Percentiles rank a stretch among this genome's conserved stretches.
phyloP scores from a whole-genome alignment of 495 filamentous ascomycete genomes.

The Penicillium cosmopolitanum region DNA sequence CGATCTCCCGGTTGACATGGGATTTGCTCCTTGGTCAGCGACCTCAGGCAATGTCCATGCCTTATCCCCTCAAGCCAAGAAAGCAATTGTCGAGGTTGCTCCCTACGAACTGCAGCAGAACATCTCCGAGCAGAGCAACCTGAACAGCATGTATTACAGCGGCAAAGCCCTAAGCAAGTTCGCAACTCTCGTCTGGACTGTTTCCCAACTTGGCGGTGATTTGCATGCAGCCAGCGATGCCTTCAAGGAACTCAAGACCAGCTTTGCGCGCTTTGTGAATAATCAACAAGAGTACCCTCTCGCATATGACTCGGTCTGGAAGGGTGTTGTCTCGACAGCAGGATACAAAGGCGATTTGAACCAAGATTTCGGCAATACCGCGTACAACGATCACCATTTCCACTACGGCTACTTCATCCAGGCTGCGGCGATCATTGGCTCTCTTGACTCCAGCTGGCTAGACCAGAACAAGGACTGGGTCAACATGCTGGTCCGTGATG shows the following conservation, averaged over 20 bases:
- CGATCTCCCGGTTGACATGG: slow-evolving; percentile 72
- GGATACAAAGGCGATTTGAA: slow-evolving; percentile 75
- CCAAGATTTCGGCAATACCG: slow-evolving; percentile 79
- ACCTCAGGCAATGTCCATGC: slow-evolving; percentile 48
- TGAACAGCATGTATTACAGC: slow-evolving; percentile 93
- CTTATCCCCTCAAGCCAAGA: slow-evolving; percentile 56
- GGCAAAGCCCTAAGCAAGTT: slow-evolving; percentile 94
- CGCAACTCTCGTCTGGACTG: slow-evolving; percentile 69
- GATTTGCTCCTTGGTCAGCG: slow-evolving; percentile 74
- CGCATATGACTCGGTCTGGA: slow-evolving; percentile 83
- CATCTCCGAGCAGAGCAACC: slow-evolving; percentile 68
- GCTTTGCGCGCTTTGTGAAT: slow-evolving; percentile 74
- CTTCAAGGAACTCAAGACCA: slow-evolving; percentile 68
- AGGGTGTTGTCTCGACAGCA: slow-evolving; percentile 80
- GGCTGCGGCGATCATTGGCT: slow-evolving; percentile 80
- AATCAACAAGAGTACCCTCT: slow-evolving; percentile 81
- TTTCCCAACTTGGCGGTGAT: slow-evolving; percentile 68
- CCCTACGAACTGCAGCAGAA: slow-evolving; percentile 71
- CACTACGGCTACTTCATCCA: slow-evolving; percentile 90
- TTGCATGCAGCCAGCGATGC: slow-evolving; percentile 60
- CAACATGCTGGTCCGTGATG: slow-evolving; percentile 76
- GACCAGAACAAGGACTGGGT: slow-evolving; percentile 74
- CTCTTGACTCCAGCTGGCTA: slow-evolving; percentile 80
- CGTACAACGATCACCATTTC: slow-evolving; percentile 98
- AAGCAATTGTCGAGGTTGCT: slow-evolving; percentile 60